Conservation (phyloP, 345 rosid species). For the Eucalyptus shirleyi region DNA sequence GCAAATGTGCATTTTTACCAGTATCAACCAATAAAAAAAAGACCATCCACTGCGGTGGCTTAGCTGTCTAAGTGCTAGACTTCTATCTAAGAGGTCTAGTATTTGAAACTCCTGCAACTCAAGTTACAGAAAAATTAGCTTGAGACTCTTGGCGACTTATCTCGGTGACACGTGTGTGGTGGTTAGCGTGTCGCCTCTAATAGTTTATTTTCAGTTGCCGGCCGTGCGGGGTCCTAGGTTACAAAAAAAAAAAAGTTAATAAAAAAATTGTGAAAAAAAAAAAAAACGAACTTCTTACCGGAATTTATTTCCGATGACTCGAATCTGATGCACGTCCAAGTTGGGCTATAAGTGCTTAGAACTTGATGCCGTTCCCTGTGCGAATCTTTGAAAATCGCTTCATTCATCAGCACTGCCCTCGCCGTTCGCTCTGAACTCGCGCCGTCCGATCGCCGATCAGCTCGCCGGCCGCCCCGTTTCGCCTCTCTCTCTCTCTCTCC, state of each 20-base stretch:
- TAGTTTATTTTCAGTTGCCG: fast-evolving
- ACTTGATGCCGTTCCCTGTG: no score
- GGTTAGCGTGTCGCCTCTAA: fast-evolving
- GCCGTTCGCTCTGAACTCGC: background rate
- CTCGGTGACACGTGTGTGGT: fast-evolving
- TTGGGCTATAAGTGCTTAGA: background rate
- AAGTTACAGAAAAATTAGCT: no score
- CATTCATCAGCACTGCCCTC: background rate
- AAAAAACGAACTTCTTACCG: background rate
- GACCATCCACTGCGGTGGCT: fast-evolving
- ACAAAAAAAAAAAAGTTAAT: no score
- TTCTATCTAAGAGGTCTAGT: fast-evolving
- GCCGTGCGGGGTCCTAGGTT: fast-evolving
- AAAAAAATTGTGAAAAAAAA: background rate
- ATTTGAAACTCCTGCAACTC: no score
- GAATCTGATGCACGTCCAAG: background rate
- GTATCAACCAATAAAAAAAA: no score
- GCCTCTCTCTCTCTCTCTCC: background rate
- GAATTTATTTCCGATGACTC: background rate
- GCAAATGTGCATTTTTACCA: no score
- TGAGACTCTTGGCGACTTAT: no score
- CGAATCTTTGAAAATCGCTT: no score
- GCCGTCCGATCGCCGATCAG: background rate
- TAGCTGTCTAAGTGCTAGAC: fast-evolving
- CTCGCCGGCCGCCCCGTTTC: background rate